Base-by-base conservation (phyloP, 148 eudicot species). In the Diospyros lotus region DNA sequence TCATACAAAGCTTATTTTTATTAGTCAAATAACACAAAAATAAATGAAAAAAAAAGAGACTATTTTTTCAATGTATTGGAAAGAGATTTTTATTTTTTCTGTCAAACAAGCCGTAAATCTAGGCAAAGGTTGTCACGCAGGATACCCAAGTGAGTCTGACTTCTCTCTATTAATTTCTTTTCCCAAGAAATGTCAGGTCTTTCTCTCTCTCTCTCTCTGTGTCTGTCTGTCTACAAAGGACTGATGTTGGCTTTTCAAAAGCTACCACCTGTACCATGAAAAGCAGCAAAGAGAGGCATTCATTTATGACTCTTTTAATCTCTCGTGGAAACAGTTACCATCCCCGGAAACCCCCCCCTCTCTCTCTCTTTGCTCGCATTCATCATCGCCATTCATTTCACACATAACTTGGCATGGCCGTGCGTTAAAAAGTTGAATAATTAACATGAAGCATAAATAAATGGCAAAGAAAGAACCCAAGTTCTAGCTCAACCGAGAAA, bases 251-350 rank as follows among this genome's bases (percentile, higher is more conserved):
- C 17, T 14, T 64, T 64, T 64, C 42, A 45, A 41, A 64, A 64
- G 40, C 2, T 45, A 39, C 10, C 66, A 64, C 67, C 67, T 64
- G 48, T 42, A 41, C 67, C 14, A 44, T 64, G 12, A 39, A 61
- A 11, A 39, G 11, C 12, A 41, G 39, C 41, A 61, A 44, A 41
- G 46, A 42, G 48, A 42, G 17, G 67, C 46, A 64, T 64, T 45
- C 67, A 43, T 40, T 41, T 13, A 54, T 6, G 39, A 54, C 28
- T 61, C 54, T 70, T 69, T 70, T 13, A 70, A 54, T 56, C 73
- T 70, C 18, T 54, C 41, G 46, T 53, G 46, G 9, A 15, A 70
- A 54, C 73, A 54, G 73, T 54, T 70, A 1, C 73, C 46, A 53
- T 7, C 58, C 73, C 41, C 14, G 73, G 60, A 54, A 70, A 70